Conservation (phyloP, 2,329 filamentous ascomycete genomes). For the Venturia asperata region DNA sequence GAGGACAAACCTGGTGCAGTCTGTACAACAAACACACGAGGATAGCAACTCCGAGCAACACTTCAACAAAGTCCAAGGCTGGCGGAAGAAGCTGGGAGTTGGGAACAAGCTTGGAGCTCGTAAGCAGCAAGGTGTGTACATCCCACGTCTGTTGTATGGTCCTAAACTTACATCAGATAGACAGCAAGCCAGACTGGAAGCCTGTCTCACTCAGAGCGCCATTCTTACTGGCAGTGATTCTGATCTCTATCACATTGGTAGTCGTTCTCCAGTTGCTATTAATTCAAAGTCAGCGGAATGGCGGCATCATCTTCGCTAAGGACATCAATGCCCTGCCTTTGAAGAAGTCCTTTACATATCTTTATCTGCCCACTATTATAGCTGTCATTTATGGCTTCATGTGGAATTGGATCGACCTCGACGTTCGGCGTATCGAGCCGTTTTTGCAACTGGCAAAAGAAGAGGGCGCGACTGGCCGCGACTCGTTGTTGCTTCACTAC, state of each 20-base stretch:
- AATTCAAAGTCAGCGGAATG: conserved; percentile 33
- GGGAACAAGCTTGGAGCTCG: background rate
- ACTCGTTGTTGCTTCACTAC: conserved; percentile 49
- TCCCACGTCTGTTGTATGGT: background rate
- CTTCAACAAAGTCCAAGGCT: too few relatives aligned
- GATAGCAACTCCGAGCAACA: too few relatives aligned
- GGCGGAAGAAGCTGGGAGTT: background rate
- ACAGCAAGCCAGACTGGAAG: conserved; percentile 29
- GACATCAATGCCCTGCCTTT: conserved; percentile 35
- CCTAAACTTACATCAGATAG: background rate
- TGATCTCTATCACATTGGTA: conserved; percentile 36
- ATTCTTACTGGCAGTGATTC: conserved; percentile 34
- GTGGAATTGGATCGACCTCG: conserved; percentile 55
- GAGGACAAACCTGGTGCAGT: background rate
- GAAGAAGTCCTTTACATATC: conserved; percentile 35
- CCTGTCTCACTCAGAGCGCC: conserved; percentile 33
- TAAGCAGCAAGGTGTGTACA: background rate
- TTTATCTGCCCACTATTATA: conserved; percentile 48
- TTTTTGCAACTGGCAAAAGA: conserved; percentile 50
- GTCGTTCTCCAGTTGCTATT: conserved; percentile 41
- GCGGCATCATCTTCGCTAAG: conserved; percentile 38
- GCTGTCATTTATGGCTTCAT: conserved; percentile 50
- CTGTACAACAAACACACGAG: too few relatives aligned
- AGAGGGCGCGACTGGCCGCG: conserved; percentile 36
- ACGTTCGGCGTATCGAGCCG: conserved; percentile 53